phyloP scores from a whole-genome alignment of 441 rosid species.

The Erysimum cheiri region DNA sequence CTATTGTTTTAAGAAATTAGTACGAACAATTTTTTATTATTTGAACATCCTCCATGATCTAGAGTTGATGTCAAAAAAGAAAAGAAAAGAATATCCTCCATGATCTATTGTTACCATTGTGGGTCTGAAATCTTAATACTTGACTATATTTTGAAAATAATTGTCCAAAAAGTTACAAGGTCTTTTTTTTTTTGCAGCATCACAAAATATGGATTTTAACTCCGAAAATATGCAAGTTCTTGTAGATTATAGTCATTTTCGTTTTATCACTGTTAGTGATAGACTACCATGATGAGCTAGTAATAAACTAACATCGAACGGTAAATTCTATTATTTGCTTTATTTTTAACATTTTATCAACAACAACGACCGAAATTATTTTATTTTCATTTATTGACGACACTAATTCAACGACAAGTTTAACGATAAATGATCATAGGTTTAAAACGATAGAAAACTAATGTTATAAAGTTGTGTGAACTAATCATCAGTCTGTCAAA shows the following conservation, averaged over 20 bases:
- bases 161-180: not conserved
- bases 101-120: not conserved
- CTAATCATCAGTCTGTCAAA: not conserved
- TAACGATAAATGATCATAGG: too few species aligned
- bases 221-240: not conserved
- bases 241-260: not conserved
- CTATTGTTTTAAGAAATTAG: not conserved
- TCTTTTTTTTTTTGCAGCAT: too few species aligned
- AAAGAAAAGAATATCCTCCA: too few species aligned
- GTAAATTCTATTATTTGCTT: not conserved
- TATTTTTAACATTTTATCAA: not conserved
- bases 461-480: too few species aligned
- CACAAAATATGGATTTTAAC: not conserved
- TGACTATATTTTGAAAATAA: not conserved
- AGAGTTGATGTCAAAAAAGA: too few species aligned
- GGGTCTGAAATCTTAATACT: not conserved
- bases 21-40: not conserved
- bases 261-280: not conserved
- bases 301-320: too few species aligned
- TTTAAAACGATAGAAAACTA: too few species aligned
- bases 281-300: not conserved
- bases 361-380: too few species aligned
- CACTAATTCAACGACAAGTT: too few species aligned
- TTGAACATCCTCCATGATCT: not conserved
- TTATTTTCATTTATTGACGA: too few species aligned